Percentiles rank a stretch among this genome's conserved stretches.
These are phyloP conservation scores for Sporothrix dimorphospora DNA, from an alignment of 2,329 filamentous ascomycete genomes.

Conservation along the genomic window DNA sequence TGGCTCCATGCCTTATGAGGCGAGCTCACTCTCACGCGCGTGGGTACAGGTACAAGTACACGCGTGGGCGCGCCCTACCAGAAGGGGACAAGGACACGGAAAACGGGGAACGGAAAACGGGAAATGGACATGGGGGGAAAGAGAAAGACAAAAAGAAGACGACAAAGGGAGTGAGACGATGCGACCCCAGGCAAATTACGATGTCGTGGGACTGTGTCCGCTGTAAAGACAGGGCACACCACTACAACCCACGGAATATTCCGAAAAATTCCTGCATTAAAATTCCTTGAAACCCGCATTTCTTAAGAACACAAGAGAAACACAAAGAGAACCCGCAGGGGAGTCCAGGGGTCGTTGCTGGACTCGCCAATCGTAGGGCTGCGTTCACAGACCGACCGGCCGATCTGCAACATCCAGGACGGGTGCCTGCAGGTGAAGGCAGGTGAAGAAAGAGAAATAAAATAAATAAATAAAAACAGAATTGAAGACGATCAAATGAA, in stretches of 20 bases:
- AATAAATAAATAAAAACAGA: too few species aligned
- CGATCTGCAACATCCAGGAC: conserved; percentile 17
- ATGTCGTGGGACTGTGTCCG: not conserved
- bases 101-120: not conserved
- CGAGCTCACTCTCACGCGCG: not conserved
- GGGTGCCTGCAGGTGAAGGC: conserved; percentile 16
- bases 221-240: not conserved
- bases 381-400: not conserved
- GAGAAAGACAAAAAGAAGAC: not conserved
- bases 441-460: not conserved
- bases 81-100: not conserved
- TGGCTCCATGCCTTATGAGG: conserved; percentile 14
- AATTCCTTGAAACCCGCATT: not conserved
- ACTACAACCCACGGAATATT: not conserved
- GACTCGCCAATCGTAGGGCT: conserved; percentile 16
- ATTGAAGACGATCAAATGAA: too few species aligned
- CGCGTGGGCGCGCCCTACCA: not conserved
- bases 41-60: too few species aligned
- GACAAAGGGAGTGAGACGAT: not conserved
- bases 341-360: not conserved
- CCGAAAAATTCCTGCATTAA: not conserved
- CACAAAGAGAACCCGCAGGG: too few species aligned
- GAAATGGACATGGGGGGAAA: not conserved
- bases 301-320: not conserved
- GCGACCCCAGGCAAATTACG: not conserved